These are phyloP conservation scores for Daldinia grandis DNA, from an alignment of 495 filamentous ascomycete genomes.

Conservation along the genomic window DNA sequence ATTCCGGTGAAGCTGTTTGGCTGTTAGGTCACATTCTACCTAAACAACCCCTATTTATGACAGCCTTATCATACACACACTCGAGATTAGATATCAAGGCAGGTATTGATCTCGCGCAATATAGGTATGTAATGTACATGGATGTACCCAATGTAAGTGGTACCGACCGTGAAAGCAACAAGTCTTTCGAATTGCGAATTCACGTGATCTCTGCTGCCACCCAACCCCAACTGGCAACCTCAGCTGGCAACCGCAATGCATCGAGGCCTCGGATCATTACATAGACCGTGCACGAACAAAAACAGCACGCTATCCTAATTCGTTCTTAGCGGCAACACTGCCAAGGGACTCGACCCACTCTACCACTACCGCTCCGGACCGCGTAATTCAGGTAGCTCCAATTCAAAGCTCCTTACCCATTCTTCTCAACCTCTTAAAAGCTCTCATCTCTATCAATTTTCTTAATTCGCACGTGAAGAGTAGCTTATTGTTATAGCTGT, in stretches of 20 bases:
- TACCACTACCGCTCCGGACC: slow-evolving; percentile 39
- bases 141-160: no score
- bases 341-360: slow-evolving; percentile 37
- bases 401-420: slow-evolving; percentile 38
- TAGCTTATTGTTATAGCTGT: slow-evolving; percentile 34
- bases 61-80: not conserved
- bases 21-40: not conserved
- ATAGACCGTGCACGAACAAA: slow-evolving; percentile 16
- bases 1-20: not conserved
- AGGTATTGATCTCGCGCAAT: no score
- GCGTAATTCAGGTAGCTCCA: slow-evolving; percentile 43
- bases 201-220: not conserved
- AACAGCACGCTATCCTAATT: not conserved
- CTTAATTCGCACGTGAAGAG: slow-evolving; percentile 41
- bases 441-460: slow-evolving; percentile 43
- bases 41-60: not conserved
- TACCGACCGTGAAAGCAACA: no score
- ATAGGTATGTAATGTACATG: no score
- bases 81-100: no score
- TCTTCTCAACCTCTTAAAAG: slow-evolving; percentile 45
- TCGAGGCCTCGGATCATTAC: not conserved
- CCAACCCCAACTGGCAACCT: not conserved
- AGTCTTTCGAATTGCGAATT: not conserved
- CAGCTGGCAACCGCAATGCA: not conserved
- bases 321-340: not conserved